Conservation (phyloP, 1,284 basidiomycete genomes). For the Ceratobasidium sp. region DNA sequence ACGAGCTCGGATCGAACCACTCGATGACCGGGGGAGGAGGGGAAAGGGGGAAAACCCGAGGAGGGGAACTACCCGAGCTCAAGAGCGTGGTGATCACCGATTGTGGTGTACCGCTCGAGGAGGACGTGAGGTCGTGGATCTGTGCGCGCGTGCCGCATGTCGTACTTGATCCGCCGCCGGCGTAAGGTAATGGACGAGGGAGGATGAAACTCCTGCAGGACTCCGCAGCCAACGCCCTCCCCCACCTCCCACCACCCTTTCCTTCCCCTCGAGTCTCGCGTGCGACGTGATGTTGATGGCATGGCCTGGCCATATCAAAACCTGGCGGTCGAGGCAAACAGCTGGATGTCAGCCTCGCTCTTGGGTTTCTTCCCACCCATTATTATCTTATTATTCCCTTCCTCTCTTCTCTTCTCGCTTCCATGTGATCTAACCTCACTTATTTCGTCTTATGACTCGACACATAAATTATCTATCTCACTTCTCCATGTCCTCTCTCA, state of each 20-base stretch:
- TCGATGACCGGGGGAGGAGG: no score
- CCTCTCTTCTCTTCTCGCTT: neutral
- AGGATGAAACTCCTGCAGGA: slow-evolving; percentile 1
- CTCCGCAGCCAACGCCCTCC: no score
- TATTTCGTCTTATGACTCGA: slow-evolving; percentile 7
- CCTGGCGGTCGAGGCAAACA: slow-evolving; percentile 14
- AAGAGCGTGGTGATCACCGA: slow-evolving; percentile 42
- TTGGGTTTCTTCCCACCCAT: slow-evolving; percentile 1
- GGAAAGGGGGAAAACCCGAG: neutral
- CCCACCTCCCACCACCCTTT: no score
- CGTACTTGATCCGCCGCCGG: slow-evolving; percentile 32
- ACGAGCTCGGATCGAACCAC: slow-evolving; percentile 12
- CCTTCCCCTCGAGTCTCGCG: no score
- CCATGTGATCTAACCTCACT: no score
- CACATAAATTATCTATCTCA: slow-evolving; percentile 5
- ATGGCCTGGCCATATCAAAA: neutral
- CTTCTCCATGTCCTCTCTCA: neutral
- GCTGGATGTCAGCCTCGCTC: slow-evolving; percentile 17
- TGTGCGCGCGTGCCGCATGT: slow-evolving; percentile 44
- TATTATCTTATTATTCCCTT: neutral
- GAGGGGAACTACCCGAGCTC: slow-evolving; percentile 20
- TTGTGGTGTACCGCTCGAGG: slow-evolving; percentile 40
- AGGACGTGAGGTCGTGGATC: slow-evolving; percentile 43
- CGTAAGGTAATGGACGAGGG: neutral
- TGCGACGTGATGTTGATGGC: neutral